A percentile compares a stretch with the other conserved stretches of the same genome.
Evolutionary conservation across 2,329 filamentous ascomycete species (phyloP).

Genomic region (Hymenoscyphus scutula): DNA sequence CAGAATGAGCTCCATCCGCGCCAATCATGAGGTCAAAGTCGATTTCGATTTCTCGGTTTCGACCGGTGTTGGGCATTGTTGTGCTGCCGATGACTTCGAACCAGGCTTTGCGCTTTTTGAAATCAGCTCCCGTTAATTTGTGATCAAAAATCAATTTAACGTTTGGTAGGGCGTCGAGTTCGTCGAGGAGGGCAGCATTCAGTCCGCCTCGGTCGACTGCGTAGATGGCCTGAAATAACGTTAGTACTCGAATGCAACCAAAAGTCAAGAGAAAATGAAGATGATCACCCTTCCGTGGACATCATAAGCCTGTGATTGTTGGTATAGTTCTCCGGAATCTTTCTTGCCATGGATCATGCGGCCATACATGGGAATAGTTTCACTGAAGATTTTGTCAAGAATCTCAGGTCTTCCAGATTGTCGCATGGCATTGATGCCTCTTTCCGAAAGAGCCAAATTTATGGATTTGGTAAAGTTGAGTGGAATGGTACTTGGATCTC

Average conservation of each 20-base stretch:
- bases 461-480: constrained; percentile 99
- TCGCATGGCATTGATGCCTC: constrained; percentile 85
- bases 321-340: constrained; percentile 64
- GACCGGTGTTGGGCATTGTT: constrained; percentile 19
- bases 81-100: constrained; percentile 60
- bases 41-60: constrained; percentile 68
- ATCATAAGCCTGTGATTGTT: constrained; percentile 86
- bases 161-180: constrained; percentile 79
- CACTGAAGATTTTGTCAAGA: constrained; percentile 68
- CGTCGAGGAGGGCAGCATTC: constrained; percentile 80
- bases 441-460: constrained; percentile 90
- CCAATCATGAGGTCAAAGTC: constrained; percentile 92
- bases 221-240: constrained; percentile 63
- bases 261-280: not conserved
- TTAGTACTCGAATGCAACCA: not conserved
- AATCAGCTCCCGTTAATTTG: constrained; percentile 88
- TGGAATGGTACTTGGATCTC: constrained; percentile 76
- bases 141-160: constrained; percentile 92
- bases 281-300: constrained; percentile 72
- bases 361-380: constrained; percentile 89
- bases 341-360: constrained; percentile 88
- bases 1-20: constrained; percentile 91
- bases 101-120: constrained; percentile 76
- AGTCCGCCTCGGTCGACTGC: constrained; percentile 82
- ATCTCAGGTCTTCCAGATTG: constrained; percentile 65